Conservation (phyloP, 352 stramenopile species). For the Phytophthora sansomeana region DNA sequence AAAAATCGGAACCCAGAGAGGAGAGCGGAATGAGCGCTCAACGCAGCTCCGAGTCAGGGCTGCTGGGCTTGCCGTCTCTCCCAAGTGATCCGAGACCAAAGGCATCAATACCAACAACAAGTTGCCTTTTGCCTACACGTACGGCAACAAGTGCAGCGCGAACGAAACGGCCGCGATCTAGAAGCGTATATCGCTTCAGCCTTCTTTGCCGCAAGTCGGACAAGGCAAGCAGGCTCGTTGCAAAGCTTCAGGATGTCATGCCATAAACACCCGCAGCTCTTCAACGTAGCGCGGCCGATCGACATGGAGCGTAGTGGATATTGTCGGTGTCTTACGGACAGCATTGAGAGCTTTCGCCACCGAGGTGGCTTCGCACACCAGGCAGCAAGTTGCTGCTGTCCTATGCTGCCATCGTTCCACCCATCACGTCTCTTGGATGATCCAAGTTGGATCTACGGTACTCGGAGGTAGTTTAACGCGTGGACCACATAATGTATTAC, state of each 20-base stretch:
- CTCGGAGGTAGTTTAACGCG: slow-evolving; percentile 4
- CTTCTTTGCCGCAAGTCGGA: slow-evolving; percentile 15
- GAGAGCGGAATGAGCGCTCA: too few relatives aligned
- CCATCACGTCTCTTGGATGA: not conserved
- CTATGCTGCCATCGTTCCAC: not conserved
- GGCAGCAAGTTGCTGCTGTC: not conserved
- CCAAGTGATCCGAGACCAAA: slow-evolving; percentile 1
- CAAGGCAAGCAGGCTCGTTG: slow-evolving; percentile 13
- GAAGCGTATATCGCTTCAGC: slow-evolving; percentile 29
- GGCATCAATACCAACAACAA: not conserved
- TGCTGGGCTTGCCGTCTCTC: slow-evolving; percentile 10
- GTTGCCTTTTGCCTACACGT: not conserved
- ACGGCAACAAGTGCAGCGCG: slow-evolving; percentile 1
- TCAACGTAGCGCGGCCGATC: slow-evolving; percentile 19
- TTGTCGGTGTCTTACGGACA: slow-evolving; percentile 2
- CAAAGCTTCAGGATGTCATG: slow-evolving; percentile 27
- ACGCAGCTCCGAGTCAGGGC: too few relatives aligned
- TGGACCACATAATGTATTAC: slow-evolving; percentile 9
- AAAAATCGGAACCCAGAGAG: not conserved
- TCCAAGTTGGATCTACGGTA: slow-evolving; percentile 5
- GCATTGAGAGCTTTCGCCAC: not conserved
- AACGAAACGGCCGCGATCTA: slow-evolving; percentile 30
- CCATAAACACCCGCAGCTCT: slow-evolving; percentile 26
- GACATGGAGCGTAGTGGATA: slow-evolving; percentile 13
- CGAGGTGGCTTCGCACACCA: not conserved